These are phyloP conservation scores for Cercospora sp. DNA, from an alignment of 2,329 filamentous ascomycete genomes.

Conservation along the genomic window DNA sequence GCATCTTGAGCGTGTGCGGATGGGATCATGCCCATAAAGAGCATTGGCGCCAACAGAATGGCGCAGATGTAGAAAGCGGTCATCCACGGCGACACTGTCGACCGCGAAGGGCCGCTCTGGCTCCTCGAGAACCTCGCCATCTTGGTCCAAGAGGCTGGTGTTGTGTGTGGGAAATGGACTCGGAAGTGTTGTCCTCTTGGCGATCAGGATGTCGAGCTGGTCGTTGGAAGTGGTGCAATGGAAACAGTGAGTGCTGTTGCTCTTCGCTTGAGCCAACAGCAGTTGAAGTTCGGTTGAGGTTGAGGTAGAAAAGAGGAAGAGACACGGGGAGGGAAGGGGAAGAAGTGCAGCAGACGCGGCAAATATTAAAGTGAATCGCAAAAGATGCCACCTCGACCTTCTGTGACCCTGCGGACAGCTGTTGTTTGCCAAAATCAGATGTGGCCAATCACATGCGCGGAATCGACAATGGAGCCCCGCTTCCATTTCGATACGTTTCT, in stretches of 20 bases:
- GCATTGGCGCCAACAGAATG: slow-evolving; percentile 80
- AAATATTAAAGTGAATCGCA: neutral
- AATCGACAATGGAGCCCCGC: neutral
- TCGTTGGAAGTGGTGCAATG: neutral
- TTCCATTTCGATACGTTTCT: slow-evolving; percentile 4
- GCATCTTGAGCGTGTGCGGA: slow-evolving; percentile 64
- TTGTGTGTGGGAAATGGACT: slow-evolving; percentile 16
- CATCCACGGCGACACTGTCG: slow-evolving; percentile 59
- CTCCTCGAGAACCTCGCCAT: slow-evolving; percentile 41
- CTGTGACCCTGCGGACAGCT: slow-evolving; percentile 5
- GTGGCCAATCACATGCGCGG: neutral
- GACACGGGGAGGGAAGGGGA: neutral
- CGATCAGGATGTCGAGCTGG: neutral
- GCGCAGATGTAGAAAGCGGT: slow-evolving; percentile 89
- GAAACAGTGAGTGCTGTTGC: neutral
- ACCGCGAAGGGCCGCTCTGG: slow-evolving; percentile 32
- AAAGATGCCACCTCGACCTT: slow-evolving; percentile 8
- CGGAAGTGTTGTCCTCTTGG: slow-evolving; percentile 9
- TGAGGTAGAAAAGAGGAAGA: neutral
- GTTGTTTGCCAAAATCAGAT: slow-evolving; percentile 5
- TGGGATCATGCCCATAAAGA: slow-evolving; percentile 68
- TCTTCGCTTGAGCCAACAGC: neutral
- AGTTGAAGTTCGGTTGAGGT: neutral
- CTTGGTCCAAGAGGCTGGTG: slow-evolving; percentile 33
- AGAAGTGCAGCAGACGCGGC: neutral